These are phyloP conservation scores for Monascus purpureus DNA, from an alignment of 495 filamentous ascomycete genomes.

Conservation along the genomic window DNA sequence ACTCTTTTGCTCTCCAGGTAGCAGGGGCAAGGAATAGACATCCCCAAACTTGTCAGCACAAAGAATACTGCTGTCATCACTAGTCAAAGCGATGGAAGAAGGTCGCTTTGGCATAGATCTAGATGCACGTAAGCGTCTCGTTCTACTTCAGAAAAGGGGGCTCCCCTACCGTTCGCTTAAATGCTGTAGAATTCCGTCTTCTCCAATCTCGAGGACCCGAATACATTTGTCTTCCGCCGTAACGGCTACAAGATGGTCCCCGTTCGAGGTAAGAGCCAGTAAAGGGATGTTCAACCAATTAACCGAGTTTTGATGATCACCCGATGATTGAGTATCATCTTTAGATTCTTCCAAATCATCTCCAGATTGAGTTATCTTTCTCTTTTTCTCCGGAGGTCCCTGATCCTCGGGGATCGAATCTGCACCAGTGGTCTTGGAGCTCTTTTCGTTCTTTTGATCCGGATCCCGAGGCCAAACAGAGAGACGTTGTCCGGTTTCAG, in stretches of 20 bases:
- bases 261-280: slow-evolving; percentile 42
- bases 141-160: neutral
- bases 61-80: slow-evolving; percentile 55
- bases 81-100: slow-evolving; percentile 54
- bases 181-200: slow-evolving; percentile 45
- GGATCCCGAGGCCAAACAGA: slow-evolving; percentile 36
- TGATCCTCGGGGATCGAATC: slow-evolving; percentile 15
- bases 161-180: slow-evolving; percentile 55
- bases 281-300: slow-evolving; percentile 39
- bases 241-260: slow-evolving; percentile 55
- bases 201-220: slow-evolving; percentile 58
- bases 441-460: slow-evolving; percentile 8
- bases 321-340: slow-evolving; percentile 7
- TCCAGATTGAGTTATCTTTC: slow-evolving; percentile 26
- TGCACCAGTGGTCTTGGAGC: slow-evolving; percentile 4
- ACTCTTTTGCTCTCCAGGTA: slow-evolving; percentile 30
- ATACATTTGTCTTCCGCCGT: slow-evolving; percentile 85
- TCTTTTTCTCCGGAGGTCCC: slow-evolving; percentile 36
- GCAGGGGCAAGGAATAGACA: slow-evolving; percentile 76
- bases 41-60: slow-evolving; percentile 92
- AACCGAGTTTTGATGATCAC: slow-evolving; percentile 9
- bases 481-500: slow-evolving; percentile 25
- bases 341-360: slow-evolving; percentile 12
- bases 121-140: slow-evolving; percentile 8
- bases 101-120: slow-evolving; percentile 85